Conservation (phyloP, 2,329 filamentous ascomycete genomes). For the Grosmannia serpens region DNA sequence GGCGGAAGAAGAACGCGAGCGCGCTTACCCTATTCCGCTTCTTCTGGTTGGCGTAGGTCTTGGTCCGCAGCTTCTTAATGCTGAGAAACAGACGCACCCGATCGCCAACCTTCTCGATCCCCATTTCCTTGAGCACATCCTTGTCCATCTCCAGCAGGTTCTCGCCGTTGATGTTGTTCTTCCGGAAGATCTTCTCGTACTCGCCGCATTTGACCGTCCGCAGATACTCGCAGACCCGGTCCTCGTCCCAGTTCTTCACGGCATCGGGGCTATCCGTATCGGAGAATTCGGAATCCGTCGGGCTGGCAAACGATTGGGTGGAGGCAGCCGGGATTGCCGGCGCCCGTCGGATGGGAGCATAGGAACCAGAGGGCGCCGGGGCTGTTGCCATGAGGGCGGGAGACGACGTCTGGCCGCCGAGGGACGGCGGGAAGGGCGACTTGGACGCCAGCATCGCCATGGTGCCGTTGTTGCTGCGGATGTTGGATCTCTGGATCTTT, state of each 20-base stretch:
- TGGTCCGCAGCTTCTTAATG: conserved; percentile 72
- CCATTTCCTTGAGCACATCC: conserved; percentile 92
- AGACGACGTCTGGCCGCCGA: conserved; percentile 33
- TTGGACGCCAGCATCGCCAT: conserved; percentile 78
- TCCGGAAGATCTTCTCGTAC: conserved; percentile 74
- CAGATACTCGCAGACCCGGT: conserved; percentile 83
- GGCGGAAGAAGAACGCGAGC: neutral
- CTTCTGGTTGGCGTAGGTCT: conserved; percentile 63
- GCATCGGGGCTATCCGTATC: conserved; percentile 67
- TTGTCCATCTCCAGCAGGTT: conserved; percentile 96
- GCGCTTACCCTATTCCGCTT: conserved; percentile 66
- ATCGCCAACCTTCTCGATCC: conserved; percentile 95
- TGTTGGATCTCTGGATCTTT: neutral
- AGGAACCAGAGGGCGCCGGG: conserved; percentile 29
- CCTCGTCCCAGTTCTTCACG: conserved; percentile 81
- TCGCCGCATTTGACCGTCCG: conserved; percentile 84
- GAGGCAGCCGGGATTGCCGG: conserved; percentile 32
- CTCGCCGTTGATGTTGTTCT: conserved; percentile 95
- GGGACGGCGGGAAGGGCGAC: conserved; percentile 51
- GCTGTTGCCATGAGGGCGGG: conserved; percentile 28
- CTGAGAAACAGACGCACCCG: conserved; percentile 80
- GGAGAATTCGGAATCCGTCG: conserved; percentile 87
- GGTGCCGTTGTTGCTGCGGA: neutral
- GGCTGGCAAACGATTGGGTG: conserved; percentile 58
- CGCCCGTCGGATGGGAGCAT: conserved; percentile 39